A percentile compares a stretch with the other conserved stretches of the same genome.
phyloP scores from a whole-genome alignment of 2,329 filamentous ascomycete species.

The Phialophora tarda region DNA sequence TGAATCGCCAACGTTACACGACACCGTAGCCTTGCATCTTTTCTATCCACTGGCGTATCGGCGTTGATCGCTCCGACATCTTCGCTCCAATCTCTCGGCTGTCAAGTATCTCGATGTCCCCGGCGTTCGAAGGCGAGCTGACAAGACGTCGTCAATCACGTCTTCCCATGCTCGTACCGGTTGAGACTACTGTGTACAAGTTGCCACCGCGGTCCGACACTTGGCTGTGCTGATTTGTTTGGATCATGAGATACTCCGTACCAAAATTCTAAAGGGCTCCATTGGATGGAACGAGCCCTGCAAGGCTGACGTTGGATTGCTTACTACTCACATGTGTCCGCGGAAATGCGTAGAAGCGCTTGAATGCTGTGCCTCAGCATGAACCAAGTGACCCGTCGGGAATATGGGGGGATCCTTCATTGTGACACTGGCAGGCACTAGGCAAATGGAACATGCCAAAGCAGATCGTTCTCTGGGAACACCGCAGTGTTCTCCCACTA shows the following conservation, averaged over 20 bases:
- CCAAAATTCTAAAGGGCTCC: neutral
- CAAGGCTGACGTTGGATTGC: slow-evolving; percentile 6
- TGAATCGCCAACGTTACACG: neutral
- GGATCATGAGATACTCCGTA: neutral
- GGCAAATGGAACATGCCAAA: neutral
- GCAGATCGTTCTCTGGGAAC: neutral
- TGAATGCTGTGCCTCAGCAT: neutral
- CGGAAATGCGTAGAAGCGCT: neutral
- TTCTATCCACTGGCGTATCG: neutral
- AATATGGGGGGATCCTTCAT: neutral
- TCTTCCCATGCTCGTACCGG: neutral
- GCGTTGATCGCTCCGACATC: neutral
- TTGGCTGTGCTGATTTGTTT: neutral
- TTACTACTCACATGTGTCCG: neutral
- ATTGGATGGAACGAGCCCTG: slow-evolving; percentile 3
- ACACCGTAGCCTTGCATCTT: neutral
- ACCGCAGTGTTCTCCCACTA: neutral
- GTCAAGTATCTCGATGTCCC: too few species aligned
- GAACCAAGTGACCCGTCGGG: too few species aligned
- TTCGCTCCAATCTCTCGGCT: neutral
- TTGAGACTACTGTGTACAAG: neutral
- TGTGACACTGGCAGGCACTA: neutral
- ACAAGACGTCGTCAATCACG: neutral
- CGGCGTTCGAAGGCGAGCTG: neutral
- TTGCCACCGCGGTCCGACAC: neutral